Evolutionary conservation across 768 basidiomycete species (phyloP), one percentile per base, ranked within the genome.

Genomic region (Coprinopsis strossmayeri): DNA sequence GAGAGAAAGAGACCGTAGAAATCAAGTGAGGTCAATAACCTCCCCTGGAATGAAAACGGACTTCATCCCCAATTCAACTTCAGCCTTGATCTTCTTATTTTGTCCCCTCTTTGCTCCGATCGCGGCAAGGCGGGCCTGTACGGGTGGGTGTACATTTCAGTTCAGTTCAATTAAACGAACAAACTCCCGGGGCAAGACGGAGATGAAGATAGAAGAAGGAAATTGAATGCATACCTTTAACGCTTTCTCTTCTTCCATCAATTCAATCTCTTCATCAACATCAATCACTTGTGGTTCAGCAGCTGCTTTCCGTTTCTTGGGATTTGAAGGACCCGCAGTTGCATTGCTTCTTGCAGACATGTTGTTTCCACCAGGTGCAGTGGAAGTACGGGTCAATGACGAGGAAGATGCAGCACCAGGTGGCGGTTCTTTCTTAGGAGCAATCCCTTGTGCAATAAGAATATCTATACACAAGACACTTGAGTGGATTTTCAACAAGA

Each of bases 11-110:
- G n/a, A n/a, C n/a, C n/a, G n/a, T n/a, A n/a, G n/a, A n/a, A n/a
- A n/a, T 13, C 41, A 48, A 45, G 5, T 35, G 3, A 43, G 9
- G 12, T 17, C 24, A 39, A 38, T 20, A 32, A 32, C 30, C 30
- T 37, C 34, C 10, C 25, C 15, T 5, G 27, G 15, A 35, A 28
- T n/a, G 28, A 20, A 18, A 55, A 51, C 57, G 75, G 73, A 80
- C 72, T 56, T 67, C 62, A 56, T 79, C 76, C 3, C 78, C 79
- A 35, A 68, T 15, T 32, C 15, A 15, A 32, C 30, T 15, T 7
- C 30, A 32, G 15, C 30, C 30, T 32, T 32, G 9, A 32, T 15
- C 30, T 7, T 32, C 30, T 32, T 32, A 7, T 7, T 15, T 7
- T 15, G 30, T 32, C n/a, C n/a, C n/a, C 15, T 32, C 30, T 32